phyloP scores from a whole-genome alignment of 148 eudicot genomes.

The Rhododendron simsii region DNA sequence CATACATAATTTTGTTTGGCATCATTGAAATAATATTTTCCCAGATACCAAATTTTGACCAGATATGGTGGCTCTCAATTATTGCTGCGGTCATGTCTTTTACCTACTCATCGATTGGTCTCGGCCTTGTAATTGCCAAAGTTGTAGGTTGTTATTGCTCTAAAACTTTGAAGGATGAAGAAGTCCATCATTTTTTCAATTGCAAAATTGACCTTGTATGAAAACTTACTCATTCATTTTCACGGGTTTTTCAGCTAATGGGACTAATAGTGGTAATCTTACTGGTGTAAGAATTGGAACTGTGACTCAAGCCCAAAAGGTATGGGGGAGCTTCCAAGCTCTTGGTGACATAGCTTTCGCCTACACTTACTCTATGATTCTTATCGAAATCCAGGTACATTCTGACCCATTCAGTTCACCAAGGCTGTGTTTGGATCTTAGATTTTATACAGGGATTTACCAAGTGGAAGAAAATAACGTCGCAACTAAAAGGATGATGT shows the following conservation, averaged over 20 bases:
- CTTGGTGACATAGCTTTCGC: constrained; percentile 58
- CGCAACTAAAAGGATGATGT: neutral
- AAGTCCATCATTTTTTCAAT: neutral
- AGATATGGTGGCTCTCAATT: constrained; percentile 46
- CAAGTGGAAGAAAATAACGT: neutral
- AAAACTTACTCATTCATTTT: neutral
- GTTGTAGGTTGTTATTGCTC: constrained; percentile 29
- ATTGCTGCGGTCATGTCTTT: constrained; percentile 56
- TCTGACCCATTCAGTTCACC: neutral
- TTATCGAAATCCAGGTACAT: constrained; percentile 39
- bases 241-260: constrained; percentile 23
- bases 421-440: neutral
- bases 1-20: constrained; percentile 53
- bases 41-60: constrained; percentile 53
- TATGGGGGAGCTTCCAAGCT: constrained; percentile 60
- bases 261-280: constrained; percentile 32
- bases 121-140: constrained; percentile 43
- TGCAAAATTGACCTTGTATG: neutral
- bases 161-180: neutral
- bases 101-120: constrained; percentile 48
- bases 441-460: neutral
- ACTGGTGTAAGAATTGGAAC: constrained; percentile 45
- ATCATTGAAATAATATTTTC: constrained; percentile 36
- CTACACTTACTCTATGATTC: constrained; percentile 47
- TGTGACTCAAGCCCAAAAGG: constrained; percentile 44